Percentiles rank a stretch among this genome's conserved stretches.
phyloP scores from a whole-genome alignment of 202 grass and related monocot species.

The Musa balbisiana region DNA sequence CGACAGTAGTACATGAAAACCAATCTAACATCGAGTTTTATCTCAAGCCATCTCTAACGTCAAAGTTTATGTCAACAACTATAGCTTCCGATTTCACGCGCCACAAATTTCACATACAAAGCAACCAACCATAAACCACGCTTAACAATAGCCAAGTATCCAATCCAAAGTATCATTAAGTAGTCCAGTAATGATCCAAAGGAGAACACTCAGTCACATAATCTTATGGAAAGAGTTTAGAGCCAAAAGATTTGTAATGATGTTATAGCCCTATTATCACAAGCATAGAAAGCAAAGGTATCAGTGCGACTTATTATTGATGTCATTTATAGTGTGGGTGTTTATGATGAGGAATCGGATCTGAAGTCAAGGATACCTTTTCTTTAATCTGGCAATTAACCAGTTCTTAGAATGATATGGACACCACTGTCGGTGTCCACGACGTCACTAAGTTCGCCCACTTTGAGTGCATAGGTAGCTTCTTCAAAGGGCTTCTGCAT shows the following conservation, averaged over 20 bases:
- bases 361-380: neutral
- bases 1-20: too few species aligned
- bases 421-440: conserved; percentile 81
- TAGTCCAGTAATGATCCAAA: neutral
- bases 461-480: conserved; percentile 54
- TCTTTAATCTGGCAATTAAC: conserved; percentile 19
- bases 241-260: neutral
- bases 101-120: neutral
- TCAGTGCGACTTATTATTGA: neutral
- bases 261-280: neutral
- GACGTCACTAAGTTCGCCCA: conserved; percentile 73
- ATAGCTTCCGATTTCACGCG: too few species aligned
- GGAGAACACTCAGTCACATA: neutral
- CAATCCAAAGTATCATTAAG: neutral
- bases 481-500: conserved; percentile 96
- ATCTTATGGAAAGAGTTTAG: neutral
- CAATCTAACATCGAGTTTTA: too few species aligned
- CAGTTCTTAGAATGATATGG: conserved; percentile 93
- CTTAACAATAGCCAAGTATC: neutral
- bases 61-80: too few species aligned
- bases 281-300: neutral
- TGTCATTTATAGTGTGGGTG: neutral
- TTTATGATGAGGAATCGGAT: neutral
- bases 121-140: neutral
- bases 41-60: too few species aligned